Evolutionary conservation across 371 early-diverging fungal species (phyloP).

Genomic region (Lichtheimia corymbifera): DNA sequence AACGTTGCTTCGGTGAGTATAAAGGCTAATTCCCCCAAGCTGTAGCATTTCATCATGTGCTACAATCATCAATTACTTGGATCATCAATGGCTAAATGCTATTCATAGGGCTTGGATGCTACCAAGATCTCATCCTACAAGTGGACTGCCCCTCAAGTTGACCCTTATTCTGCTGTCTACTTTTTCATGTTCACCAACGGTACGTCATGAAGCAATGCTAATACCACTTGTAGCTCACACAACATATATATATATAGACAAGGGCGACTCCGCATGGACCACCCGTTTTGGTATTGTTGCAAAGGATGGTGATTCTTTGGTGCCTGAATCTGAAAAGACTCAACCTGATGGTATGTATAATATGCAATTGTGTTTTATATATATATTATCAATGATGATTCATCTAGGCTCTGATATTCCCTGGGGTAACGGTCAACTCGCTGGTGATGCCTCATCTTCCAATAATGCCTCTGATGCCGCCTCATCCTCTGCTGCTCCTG

Average conservation of each 20-base stretch:
- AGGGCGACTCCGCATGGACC: conserved; percentile 30
- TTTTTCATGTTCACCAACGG: conserved; percentile 37
- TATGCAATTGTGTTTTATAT: no score
- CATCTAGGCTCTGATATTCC: conserved; percentile 21
- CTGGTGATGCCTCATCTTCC: conserved; percentile 11
- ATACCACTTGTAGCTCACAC: neutral
- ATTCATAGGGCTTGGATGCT: conserved; percentile 26
- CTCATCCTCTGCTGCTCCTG: neutral
- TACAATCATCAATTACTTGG: neutral
- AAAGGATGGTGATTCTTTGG: conserved; percentile 22
- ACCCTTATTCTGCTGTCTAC: conserved; percentile 36
- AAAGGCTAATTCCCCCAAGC: no score
- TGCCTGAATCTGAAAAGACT: conserved; percentile 12
- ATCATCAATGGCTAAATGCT: neutral
- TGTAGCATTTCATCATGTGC: no score
- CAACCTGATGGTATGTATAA: conserved; percentile 22
- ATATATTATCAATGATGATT: neutral
- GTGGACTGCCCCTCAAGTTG: conserved; percentile 33
- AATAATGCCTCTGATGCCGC: conserved; percentile 2
- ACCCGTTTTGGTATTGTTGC: conserved; percentile 36
- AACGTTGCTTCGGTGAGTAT: conserved; percentile 32
- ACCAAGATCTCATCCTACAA: conserved; percentile 18
- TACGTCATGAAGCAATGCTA: conserved; percentile 12
- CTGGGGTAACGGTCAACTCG: conserved; percentile 27
- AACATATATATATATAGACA: conserved; percentile 5